Evolutionary conservation across 352 stramenopile species (phyloP), one percentile per base, ranked within the genome.

Genomic region (Globisporangium rhizosaccharum): DNA sequence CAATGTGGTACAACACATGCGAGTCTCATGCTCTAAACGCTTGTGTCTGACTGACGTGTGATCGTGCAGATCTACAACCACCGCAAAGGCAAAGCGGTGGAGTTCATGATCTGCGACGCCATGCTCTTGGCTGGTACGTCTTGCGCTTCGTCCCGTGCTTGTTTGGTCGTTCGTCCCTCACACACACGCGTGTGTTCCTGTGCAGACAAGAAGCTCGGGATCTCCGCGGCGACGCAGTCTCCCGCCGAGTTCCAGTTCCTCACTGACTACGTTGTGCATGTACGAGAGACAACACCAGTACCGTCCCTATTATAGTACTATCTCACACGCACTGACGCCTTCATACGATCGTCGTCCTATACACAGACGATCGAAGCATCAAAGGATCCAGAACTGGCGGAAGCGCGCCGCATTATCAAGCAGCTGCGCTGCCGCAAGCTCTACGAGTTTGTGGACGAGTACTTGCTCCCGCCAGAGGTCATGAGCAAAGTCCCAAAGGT

Each of bases 31-130:
- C 33, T 11, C 3, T 11, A 11, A 11, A 12, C 33, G 33, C 7
- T 3, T 12, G 33, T 39, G 33, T 39, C 33, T 9, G 9, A 39
- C 33, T 39, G 4, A 12, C 26, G 3, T 41, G 26, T 33, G 28
- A 1, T 33, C 3, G 8, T 23, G 26, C 67, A 88, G 62, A 91
- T 93, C 56, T 97, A 97, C 68, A 90, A 91, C 58, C 89, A 97
- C 57, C 82, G 87, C 66, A 93, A 94, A 61, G 79, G 75, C 54
- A 95, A 93, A 48, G 88, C 89, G 0, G 79, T 95, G 26, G 89
- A 96, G 61, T 94, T 88, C 42, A 97, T 97, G 89, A 87, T 97
- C 46, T 88, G 78, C 57, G 89, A 97, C 64, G 85, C 85, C 36
- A 84, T 97, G 72, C 56, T 90, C 20, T 56, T 82, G 12, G 84